Base-by-base conservation (phyloP, 495 filamentous ascomycete species). In the Parachaetomium inaequale region DNA sequence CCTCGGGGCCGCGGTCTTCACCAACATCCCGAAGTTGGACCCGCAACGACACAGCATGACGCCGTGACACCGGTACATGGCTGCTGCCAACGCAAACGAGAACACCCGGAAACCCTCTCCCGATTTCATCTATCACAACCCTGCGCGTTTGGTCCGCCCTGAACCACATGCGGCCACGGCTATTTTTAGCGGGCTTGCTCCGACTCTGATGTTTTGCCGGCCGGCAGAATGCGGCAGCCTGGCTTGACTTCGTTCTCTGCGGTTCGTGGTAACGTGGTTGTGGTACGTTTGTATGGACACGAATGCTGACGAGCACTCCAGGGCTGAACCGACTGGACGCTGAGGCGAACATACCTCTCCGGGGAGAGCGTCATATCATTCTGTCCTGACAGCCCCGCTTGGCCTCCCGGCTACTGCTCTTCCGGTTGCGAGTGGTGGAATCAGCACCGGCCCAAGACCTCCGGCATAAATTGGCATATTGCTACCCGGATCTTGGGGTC, bases 221-320 rank as follows among this genome's bases (percentile, higher is more conserved):
- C 62, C 55, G 55, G 62, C 32, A 59, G 61, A 55, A 63, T 63
- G 21, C 47, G 7, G 23, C 52, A 34, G 40, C 28, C 36, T 29
- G 25, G 2, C 40, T 34, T 47, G 17, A 11, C 25, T 14, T 23
- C 11, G 12, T 29, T 3, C 23, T 14, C 7, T 52, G 49, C 19
- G 15, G 28, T 52, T 32, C 49, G 4, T 11, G 17, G 12, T 21
- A 23, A 1, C 3, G n/a, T 8, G 42, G 42, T 11, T 11, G 42
- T 17, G 42, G 19, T n/a, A 23, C n/a, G 42, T 23, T 23, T 46
- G 7, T 15, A 1, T 46, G 42, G 3, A 46, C 8, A 11, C 19
- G 14, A 7, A 42, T 42, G 38, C 38, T 12, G 6, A 46, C n/a
- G 3, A 23, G 6, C 4, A 6, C 42, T 19, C n/a, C 17, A 11